These are phyloP conservation scores for Inosperma sp. DNA, from an alignment of 768 basidiomycete genomes.

Conservation along the genomic window DNA sequence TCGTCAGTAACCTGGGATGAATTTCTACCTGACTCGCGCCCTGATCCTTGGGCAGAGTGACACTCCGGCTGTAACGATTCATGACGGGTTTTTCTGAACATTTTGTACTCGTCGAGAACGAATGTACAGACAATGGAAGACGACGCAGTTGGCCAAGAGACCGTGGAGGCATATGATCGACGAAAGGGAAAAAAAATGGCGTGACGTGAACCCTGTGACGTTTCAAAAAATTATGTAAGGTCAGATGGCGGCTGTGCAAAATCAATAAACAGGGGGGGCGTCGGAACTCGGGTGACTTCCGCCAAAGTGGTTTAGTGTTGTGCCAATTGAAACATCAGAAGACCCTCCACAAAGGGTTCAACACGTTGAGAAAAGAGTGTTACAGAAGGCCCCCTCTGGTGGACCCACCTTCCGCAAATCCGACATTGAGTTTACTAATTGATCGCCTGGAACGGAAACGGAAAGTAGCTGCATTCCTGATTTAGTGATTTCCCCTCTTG, in stretches of 20 bases:
- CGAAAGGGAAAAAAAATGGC: not conserved
- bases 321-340: constrained; percentile 3
- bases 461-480: constrained; percentile 4
- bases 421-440: not conserved
- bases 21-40: constrained; percentile 80
- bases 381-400: too few relatives aligned
- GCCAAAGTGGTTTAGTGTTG: not conserved
- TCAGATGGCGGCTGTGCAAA: too few relatives aligned
- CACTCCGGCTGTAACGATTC: constrained; percentile 70
- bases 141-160: constrained; percentile 23
- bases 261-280: not conserved
- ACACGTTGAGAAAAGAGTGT: too few relatives aligned
- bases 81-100: constrained; percentile 42
- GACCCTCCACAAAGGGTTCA: too few relatives aligned
- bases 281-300: constrained; percentile 5
- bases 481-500: constrained; percentile 2
- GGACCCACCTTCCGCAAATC: too few relatives aligned
- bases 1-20: constrained; percentile 1
- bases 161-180: constrained; percentile 16
- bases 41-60: constrained; percentile 92
- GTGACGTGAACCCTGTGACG: not conserved
- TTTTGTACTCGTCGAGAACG: constrained; percentile 37
- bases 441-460: constrained; percentile 8
- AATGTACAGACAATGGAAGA: constrained; percentile 27
- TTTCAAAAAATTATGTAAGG: not conserved